A percentile compares a stretch with the other conserved stretches of the same genome.
These are phyloP conservation scores for Pneumocystis murina DNA, from an alignment of 1,139 yeast genomes.

Conservation along the genomic window DNA sequence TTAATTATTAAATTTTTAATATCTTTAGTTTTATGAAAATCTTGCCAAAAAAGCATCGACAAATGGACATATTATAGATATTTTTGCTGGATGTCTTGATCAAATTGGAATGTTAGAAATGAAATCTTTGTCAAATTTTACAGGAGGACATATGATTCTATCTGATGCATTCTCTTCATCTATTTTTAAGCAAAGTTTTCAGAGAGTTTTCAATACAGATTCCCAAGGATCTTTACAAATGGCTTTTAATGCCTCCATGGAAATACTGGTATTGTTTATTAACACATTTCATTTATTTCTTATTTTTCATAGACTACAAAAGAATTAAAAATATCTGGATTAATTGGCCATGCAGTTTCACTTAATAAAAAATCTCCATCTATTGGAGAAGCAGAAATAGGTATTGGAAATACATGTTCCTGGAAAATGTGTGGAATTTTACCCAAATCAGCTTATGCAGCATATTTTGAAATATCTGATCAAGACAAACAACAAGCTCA, in stretches of 20 bases:
- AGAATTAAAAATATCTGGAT: slow-evolving; percentile 79
- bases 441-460: slow-evolving; percentile 74
- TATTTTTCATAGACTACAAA: slow-evolving; percentile 39
- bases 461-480: slow-evolving; percentile 65
- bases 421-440: slow-evolving; percentile 75
- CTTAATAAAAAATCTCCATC: slow-evolving; percentile 46
- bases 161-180: slow-evolving; percentile 95
- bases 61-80: slow-evolving; percentile 78
- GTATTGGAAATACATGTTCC: slow-evolving; percentile 79
- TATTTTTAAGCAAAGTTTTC: slow-evolving; percentile 84
- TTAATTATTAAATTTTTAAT: neutral
- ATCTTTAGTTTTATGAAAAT: slow-evolving; percentile 46
- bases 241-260: slow-evolving; percentile 80
- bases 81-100: slow-evolving; percentile 95
- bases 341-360: slow-evolving; percentile 86
- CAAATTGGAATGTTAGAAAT: slow-evolving; percentile 96
- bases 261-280: slow-evolving; percentile 36
- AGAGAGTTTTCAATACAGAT: slow-evolving; percentile 75
- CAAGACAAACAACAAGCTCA: slow-evolving; percentile 31
- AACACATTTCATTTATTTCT: neutral
- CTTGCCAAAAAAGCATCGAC: slow-evolving; percentile 59
- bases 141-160: slow-evolving; percentile 85
- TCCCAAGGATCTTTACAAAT: slow-evolving; percentile 66
- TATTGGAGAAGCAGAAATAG: slow-evolving; percentile 85
- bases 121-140: slow-evolving; percentile 73